Base-by-base conservation (phyloP, 345 rosid genomes). In the Salix caprea region DNA sequence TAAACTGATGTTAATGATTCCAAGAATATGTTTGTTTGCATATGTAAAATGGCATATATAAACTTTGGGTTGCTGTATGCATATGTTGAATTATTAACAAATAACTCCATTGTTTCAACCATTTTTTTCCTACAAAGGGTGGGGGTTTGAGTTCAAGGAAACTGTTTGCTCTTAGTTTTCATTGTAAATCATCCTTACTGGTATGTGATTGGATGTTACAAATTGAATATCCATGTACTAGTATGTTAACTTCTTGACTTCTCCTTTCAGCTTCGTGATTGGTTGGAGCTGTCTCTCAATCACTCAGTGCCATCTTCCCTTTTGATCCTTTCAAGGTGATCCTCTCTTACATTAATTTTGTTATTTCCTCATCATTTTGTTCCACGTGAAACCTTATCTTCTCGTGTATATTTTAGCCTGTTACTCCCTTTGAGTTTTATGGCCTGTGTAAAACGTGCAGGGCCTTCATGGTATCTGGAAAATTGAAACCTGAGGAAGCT, bases 281-380 rank as follows among this genome's bases (percentile, higher is more conserved):
- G 96, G 98, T 81, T 93, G 86, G 98, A 91, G 74, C 84, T 93
- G 77, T 93, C 98, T 74, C 93, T 93, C 62, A 93, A 90, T 83
- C 91, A 91, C 81, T 91, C 97, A 13, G 89, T 93, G 62, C 98
- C 98, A 69, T 93, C 98, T 54, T 93, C 98, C 32, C 90, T 90
- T 72, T 79, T 94, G 86, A 90, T 93, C 76, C 94, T 94, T 76
- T 87, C 97, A 34, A 86, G 96, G 91, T 88, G 78, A 52, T 64
- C 44, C 21, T 7, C 7, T 23, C 54, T 18, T 37, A 37, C 66
- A 15, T 30, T 28, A 18, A 36, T 36, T 32, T 67, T 21, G 23
- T 64, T 44, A 50, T 56, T 21, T 74, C 16, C 73, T 74, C 67
- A 4, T 42, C 60, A 60, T 58, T 67, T 39, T 70, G 42, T 72